Evolutionary conservation across 257 asterid genomes (phyloP).

Genomic region (Penstemon newberryi): DNA sequence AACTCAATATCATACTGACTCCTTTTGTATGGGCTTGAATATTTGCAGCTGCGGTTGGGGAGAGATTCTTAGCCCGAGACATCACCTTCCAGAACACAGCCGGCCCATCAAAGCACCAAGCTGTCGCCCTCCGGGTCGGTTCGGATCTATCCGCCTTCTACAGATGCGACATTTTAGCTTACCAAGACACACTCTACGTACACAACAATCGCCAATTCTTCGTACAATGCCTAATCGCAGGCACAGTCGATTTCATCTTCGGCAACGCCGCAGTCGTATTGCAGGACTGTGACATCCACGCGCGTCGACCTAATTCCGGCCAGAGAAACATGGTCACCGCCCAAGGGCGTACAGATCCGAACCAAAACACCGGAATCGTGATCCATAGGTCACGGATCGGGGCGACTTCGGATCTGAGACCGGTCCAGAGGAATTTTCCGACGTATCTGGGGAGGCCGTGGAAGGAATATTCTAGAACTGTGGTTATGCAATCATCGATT

Average conservation of each 20-base stretch:
- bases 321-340: constrained; percentile 69
- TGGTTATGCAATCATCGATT: constrained; percentile 56
- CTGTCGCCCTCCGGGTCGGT: constrained; percentile 71
- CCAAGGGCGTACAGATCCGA: constrained; percentile 67
- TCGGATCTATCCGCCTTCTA: constrained; percentile 63
- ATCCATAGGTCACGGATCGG: constrained; percentile 56
- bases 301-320: constrained; percentile 53
- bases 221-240: constrained; percentile 46
- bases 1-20: neutral
- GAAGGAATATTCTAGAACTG: constrained; percentile 66
- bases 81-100: constrained; percentile 70
- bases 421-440: constrained; percentile 46
- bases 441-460: constrained; percentile 64
- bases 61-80: constrained; percentile 58
- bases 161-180: constrained; percentile 49
- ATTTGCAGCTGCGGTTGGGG: constrained; percentile 60
- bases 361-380: constrained; percentile 70
- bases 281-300: constrained; percentile 62
- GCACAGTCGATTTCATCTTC: constrained; percentile 66
- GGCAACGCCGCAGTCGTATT: constrained; percentile 57
- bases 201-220: constrained; percentile 62
- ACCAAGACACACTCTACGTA: constrained; percentile 59
- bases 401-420: constrained; percentile 53
- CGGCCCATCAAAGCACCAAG: constrained; percentile 64
- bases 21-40: constrained; percentile 10